Percentiles rank a stretch among this genome's conserved stretches.
Evolutionary conservation across 768 basidiomycete genomes (phyloP).

Genomic region (Russula emetica): DNA sequence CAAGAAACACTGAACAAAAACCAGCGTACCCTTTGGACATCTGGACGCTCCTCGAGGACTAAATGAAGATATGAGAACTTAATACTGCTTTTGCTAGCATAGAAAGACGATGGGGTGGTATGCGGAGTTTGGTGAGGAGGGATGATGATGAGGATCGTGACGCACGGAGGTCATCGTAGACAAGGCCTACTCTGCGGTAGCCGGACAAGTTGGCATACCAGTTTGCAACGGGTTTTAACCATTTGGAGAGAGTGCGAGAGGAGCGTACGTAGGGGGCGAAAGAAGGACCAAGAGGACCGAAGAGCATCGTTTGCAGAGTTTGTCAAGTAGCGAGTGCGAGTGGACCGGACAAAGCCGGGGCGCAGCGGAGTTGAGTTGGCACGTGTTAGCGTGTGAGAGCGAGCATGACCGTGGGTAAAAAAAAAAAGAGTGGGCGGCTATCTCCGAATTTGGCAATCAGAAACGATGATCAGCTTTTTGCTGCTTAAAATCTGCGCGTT

Average conservation of each 20-base stretch:
- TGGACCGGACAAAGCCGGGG: constrained; percentile 1
- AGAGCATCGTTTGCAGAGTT: constrained; percentile 35
- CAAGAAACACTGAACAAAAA: neutral
- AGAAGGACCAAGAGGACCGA: constrained; percentile 65
- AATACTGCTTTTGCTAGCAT: neutral
- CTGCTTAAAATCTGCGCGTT: constrained; percentile 33
- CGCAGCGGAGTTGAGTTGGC: neutral
- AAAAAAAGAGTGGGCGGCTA: constrained; percentile 14
- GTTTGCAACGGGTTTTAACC: constrained; percentile 72
- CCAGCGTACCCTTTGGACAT: constrained; percentile 71
- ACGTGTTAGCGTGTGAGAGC: neutral
- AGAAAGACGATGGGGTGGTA: constrained; percentile 15
- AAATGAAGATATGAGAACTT: constrained; percentile 19
- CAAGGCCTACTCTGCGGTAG: constrained; percentile 83
- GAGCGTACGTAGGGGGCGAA: constrained; percentile 72
- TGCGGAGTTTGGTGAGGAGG: constrained; percentile 12
- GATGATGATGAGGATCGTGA: constrained; percentile 29
- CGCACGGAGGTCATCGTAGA: constrained; percentile 92
- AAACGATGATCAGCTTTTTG: constrained; percentile 26
- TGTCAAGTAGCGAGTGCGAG: neutral
- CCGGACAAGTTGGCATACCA: constrained; percentile 80
- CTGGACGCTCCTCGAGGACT: constrained; percentile 74
- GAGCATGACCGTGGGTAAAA: constrained; percentile 4
- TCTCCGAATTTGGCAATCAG: constrained; percentile 22
- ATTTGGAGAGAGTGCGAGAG: constrained; percentile 59